Evolutionary conservation across 306 rosid genomes (phyloP).

Genomic region (Quercus robur): DNA sequence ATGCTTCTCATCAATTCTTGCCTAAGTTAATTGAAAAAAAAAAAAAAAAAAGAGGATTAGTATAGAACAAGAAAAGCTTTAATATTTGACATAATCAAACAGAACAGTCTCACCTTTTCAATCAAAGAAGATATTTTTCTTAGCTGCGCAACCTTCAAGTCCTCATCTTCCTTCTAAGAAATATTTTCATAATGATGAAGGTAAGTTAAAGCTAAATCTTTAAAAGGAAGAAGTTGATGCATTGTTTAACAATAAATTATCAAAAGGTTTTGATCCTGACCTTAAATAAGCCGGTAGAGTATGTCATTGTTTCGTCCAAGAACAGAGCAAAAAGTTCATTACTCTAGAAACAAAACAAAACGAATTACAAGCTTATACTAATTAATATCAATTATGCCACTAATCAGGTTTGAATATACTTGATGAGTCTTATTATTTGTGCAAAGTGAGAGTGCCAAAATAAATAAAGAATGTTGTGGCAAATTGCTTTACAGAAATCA

Average conservation of each 20-base stretch:
- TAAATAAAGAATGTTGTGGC: no score
- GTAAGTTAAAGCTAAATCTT: background rate
- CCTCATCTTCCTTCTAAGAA: constrained; percentile 56
- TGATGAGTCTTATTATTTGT: no score
- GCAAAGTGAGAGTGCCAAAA: no score
- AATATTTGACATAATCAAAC: background rate
- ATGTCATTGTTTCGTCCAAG: constrained; percentile 89
- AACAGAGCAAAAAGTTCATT: constrained; percentile 79
- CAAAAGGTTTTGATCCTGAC: constrained; percentile 32
- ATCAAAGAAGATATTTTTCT: constrained; percentile 71
- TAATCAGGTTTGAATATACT: no score
- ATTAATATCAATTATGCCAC: background rate
- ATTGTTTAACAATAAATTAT: background rate
- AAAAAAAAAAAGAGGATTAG: background rate
- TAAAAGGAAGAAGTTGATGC: background rate
- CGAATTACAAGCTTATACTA: background rate
- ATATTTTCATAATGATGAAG: constrained; percentile 2
- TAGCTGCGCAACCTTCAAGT: constrained; percentile 67
- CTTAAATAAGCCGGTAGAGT: constrained; percentile 83
- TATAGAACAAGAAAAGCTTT: background rate
- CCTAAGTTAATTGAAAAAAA: constrained; percentile 35
- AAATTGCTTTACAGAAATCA: no score
- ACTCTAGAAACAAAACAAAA: constrained; percentile 51
- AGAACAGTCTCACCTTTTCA: constrained; percentile 42
- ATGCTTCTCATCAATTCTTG: constrained; percentile 61